Conservation (phyloP, 257 asterid species). For the Ocimum tenuiflorum region DNA sequence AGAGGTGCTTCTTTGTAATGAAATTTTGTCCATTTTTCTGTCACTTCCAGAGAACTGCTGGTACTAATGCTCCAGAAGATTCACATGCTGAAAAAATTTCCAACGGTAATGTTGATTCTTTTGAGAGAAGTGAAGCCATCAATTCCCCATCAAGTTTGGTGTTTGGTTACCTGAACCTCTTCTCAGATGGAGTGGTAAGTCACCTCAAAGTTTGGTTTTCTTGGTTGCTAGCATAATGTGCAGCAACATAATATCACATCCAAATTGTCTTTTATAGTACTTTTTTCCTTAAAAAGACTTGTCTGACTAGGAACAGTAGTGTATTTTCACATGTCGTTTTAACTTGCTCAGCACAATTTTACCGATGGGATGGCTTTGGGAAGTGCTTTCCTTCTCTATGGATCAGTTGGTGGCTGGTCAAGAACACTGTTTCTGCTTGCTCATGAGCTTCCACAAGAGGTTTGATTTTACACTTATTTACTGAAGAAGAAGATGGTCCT, state of each 20-base stretch:
- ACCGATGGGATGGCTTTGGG: conserved; percentile 99
- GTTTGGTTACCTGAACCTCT: conserved; percentile 92
- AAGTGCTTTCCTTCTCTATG: conserved; percentile 94
- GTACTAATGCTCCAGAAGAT: conserved; percentile 33
- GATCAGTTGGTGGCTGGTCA: conserved; percentile 99
- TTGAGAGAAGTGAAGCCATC: conserved; percentile 28
- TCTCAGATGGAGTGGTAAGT: conserved; percentile 97
- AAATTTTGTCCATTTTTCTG: too few relatives aligned
- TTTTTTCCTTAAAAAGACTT: too few relatives aligned
- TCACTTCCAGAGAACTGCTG: conserved; percentile 78
- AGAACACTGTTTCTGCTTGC: conserved; percentile 95
- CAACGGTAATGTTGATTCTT: conserved; percentile 22
- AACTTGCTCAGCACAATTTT: conserved; percentile 76
- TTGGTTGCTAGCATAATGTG: background rate
- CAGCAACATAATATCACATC: too few relatives aligned
- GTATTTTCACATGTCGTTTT: conserved; percentile 14
- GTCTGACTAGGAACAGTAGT: conserved; percentile 8
- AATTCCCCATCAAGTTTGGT: conserved; percentile 71
- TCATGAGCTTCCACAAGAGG: conserved; percentile 99
- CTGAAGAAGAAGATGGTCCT: too few relatives aligned
- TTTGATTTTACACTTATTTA: too few relatives aligned
- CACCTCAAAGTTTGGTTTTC: conserved; percentile 1
- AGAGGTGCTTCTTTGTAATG: background rate
- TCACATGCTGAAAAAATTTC: conserved; percentile 27
- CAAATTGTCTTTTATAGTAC: too few relatives aligned